These are phyloP conservation scores for Coniella lustricola DNA, from an alignment of 2,329 filamentous ascomycete genomes.

Conservation along the genomic window DNA sequence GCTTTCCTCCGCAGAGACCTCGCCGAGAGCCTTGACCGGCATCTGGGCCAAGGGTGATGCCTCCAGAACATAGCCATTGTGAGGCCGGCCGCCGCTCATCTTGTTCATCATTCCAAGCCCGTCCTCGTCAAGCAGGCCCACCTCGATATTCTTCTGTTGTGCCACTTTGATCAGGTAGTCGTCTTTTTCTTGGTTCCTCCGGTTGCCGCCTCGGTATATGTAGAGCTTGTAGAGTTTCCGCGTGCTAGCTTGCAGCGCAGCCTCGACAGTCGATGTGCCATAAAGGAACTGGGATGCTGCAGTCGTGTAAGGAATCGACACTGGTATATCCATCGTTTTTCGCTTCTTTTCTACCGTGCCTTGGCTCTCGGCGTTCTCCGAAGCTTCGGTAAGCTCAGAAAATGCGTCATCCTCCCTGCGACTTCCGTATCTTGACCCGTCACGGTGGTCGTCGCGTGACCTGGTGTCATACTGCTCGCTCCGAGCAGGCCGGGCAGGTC, in stretches of 20 bases:
- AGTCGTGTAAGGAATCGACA: slow-evolving; percentile 55
- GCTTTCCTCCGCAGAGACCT: slow-evolving; percentile 36
- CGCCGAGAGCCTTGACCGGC: slow-evolving; percentile 54
- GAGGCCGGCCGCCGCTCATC: slow-evolving; percentile 73
- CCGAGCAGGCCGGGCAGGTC: background rate
- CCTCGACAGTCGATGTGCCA: slow-evolving; percentile 71
- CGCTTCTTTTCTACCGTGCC: slow-evolving; percentile 11
- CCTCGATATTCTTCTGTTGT: slow-evolving; percentile 39
- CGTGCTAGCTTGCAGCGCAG: slow-evolving; percentile 59
- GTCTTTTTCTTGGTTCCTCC: slow-evolving; percentile 36
- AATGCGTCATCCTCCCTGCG: background rate
- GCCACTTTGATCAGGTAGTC: slow-evolving; percentile 40
- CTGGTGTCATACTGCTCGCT: background rate
- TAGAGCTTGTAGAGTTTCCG: slow-evolving; percentile 83
- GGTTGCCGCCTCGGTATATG: slow-evolving; percentile 55
- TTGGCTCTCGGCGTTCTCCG: background rate
- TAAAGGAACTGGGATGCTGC: slow-evolving; percentile 90
- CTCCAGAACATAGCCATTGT: slow-evolving; percentile 87
- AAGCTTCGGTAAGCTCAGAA: background rate
- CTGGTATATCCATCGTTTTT: slow-evolving; percentile 11
- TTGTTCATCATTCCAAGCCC: slow-evolving; percentile 70
- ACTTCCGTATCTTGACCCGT: background rate
- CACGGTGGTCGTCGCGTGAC: background rate
- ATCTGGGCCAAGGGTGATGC: slow-evolving; percentile 72
- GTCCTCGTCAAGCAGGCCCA: slow-evolving; percentile 51